Percentiles rank a stretch among this genome's conserved stretches.
These are phyloP conservation scores for Lasiodiplodia sp. DNA, from an alignment of 2,329 filamentous ascomycete species.

Conservation along the genomic window DNA sequence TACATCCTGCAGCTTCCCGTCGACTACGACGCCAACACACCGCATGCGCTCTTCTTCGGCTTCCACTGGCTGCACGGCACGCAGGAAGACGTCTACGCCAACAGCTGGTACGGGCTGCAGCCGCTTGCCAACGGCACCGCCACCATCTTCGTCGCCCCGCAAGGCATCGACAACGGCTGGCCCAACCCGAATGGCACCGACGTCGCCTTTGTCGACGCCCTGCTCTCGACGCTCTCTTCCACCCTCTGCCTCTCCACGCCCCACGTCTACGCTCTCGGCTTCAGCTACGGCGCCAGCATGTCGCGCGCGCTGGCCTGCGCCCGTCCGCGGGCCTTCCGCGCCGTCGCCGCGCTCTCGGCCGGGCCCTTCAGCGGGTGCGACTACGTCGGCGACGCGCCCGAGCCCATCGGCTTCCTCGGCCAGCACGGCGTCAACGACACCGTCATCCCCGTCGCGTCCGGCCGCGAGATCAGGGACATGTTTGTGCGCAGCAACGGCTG, in stretches of 20 bases:
- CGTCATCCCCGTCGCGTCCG: slow-evolving; percentile 46
- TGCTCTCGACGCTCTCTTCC: slow-evolving; percentile 48
- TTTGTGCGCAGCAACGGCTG: slow-evolving; percentile 51
- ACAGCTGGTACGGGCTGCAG: slow-evolving; percentile 51
- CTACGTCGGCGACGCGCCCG: slow-evolving; percentile 41
- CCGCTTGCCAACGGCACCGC: slow-evolving; percentile 43
- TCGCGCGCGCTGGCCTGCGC: slow-evolving; percentile 53
- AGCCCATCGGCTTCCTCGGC: slow-evolving; percentile 50
- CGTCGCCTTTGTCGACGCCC: slow-evolving; percentile 50
- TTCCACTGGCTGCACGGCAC: slow-evolving; percentile 49
- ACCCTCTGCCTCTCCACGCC: slow-evolving; percentile 54
- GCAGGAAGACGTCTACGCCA: slow-evolving; percentile 29
- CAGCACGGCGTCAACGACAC: slow-evolving; percentile 51
- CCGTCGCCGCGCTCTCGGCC: slow-evolving; percentile 44
- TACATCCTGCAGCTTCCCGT: slow-evolving; percentile 51
- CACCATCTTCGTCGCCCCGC: slow-evolving; percentile 55
- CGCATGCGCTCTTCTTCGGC: slow-evolving; percentile 53
- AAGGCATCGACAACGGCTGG: slow-evolving; percentile 52
- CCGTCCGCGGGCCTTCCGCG: slow-evolving; percentile 48
- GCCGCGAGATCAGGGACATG: slow-evolving; percentile 48
- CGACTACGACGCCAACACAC: slow-evolving; percentile 50
- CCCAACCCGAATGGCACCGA: slow-evolving; percentile 53
- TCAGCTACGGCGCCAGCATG: slow-evolving; percentile 56
- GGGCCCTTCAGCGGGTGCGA: slow-evolving; percentile 35
- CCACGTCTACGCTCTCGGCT: slow-evolving; percentile 54